Percentiles rank a stretch among this genome's conserved stretches.
Conservation (phyloP, 2,329 filamentous ascomycete species). For the Pseudogymnoascus sp. region DNA sequence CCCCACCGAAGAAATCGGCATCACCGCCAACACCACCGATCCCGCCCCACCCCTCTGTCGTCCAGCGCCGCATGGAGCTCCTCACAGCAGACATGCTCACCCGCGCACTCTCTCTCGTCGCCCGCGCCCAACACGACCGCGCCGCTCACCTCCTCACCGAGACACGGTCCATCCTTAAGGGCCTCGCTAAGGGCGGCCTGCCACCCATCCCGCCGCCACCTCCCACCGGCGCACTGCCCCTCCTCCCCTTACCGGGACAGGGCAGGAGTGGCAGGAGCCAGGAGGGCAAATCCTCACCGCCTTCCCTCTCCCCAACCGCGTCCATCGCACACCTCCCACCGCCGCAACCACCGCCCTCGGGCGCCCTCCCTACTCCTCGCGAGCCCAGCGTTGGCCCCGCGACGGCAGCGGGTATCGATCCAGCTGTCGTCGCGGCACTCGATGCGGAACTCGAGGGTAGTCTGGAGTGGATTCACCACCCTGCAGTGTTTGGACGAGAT, state of each 20-base stretch:
- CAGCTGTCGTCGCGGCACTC: slow-evolving; percentile 70
- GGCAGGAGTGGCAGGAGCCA: neutral
- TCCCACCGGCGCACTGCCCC: slow-evolving; percentile 20
- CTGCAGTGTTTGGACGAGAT: slow-evolving; percentile 87
- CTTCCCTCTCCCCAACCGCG: neutral
- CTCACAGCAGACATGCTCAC: slow-evolving; percentile 97
- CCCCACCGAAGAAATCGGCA: slow-evolving; percentile 55
- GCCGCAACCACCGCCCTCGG: slow-evolving; percentile 27
- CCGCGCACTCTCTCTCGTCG: slow-evolving; percentile 80
- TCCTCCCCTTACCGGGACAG: neutral
- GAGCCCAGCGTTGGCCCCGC: slow-evolving; percentile 38
- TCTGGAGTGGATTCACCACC: slow-evolving; percentile 96
- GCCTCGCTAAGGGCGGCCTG: slow-evolving; percentile 86
- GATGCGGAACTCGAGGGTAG: slow-evolving; percentile 85
- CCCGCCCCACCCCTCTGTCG: slow-evolving; percentile 87
- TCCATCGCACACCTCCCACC: slow-evolving; percentile 19
- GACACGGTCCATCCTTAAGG: slow-evolving; percentile 90
- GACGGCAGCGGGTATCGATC: slow-evolving; percentile 67
- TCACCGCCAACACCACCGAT: slow-evolving; percentile 68
- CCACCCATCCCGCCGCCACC: slow-evolving; percentile 71
- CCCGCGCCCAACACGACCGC: slow-evolving; percentile 84
- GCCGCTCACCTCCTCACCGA: slow-evolving; percentile 88
- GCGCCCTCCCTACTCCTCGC: slow-evolving; percentile 38
- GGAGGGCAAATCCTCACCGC: neutral
- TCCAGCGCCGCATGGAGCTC: slow-evolving; percentile 94